Conservation (phyloP, 140 eudicot species). For the Eryngium alpinum region DNA sequence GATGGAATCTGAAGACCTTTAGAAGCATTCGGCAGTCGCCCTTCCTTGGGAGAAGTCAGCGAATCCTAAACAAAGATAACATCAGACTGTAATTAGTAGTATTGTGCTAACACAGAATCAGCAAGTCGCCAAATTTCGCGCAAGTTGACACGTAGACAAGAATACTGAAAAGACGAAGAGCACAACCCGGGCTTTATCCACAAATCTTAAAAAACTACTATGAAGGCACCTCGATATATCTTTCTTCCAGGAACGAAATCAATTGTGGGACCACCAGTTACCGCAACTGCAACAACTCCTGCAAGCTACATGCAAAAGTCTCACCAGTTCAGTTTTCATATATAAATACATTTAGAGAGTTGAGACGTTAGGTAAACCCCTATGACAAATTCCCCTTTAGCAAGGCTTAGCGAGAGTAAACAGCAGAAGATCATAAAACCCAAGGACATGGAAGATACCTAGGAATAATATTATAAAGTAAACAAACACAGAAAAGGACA, state of each 20-base stretch:
- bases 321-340: not conserved
- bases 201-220: not conserved
- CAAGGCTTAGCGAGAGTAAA: not conserved
- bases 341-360: too few relatives aligned
- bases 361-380: not conserved
- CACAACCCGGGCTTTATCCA: not conserved
- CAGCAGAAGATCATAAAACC: not conserved
- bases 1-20: slow-evolving; percentile 43
- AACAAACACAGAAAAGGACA: not conserved
- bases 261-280: slow-evolving; percentile 94
- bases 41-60: slow-evolving; percentile 79
- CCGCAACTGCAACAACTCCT: slow-evolving; percentile 96
- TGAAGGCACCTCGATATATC: slow-evolving; percentile 36
- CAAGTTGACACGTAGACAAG: slow-evolving; percentile 6
- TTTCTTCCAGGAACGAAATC: slow-evolving; percentile 91
- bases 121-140: not conserved
- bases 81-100: slow-evolving; percentile 17
- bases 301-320: slow-evolving; percentile 63
- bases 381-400: not conserved
- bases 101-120: slow-evolving; percentile 1
- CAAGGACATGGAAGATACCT: not conserved
- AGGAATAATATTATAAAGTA: not conserved
- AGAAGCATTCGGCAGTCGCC: slow-evolving; percentile 88
- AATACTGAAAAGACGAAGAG: not conserved
- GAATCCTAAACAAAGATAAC: slow-evolving; percentile 58